Evolutionary conservation across 2,329 filamentous ascomycete species (phyloP).

Genomic region (Cercospora sesami): DNA sequence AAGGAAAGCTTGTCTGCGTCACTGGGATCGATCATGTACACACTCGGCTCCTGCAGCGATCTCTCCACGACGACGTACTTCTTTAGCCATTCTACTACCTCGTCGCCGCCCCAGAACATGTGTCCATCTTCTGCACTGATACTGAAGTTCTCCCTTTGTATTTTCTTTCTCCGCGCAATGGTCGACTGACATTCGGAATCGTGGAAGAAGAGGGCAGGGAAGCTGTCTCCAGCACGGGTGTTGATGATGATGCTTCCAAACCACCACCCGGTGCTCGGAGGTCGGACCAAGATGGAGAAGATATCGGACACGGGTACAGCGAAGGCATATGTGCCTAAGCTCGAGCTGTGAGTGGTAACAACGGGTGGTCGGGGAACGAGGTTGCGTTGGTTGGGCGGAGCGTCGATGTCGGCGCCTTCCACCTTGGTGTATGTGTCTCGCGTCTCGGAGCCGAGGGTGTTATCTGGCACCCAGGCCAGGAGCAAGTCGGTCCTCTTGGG

Average conservation of each 20-base stretch:
- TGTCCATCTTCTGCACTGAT: constrained; percentile 58
- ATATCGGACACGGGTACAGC: constrained; percentile 86
- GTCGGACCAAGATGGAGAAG: constrained; percentile 85
- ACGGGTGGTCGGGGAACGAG: constrained; percentile 90
- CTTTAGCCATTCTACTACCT: constrained; percentile 87
- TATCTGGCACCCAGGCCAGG: constrained; percentile 90
- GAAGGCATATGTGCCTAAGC: constrained; percentile 81
- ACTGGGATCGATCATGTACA: constrained; percentile 86
- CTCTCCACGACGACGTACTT: constrained; percentile 80
- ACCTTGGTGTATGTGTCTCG: constrained; percentile 88
- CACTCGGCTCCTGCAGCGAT: constrained; percentile 81
- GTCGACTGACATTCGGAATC: constrained; percentile 96
- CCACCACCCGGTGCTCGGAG: constrained; percentile 97
- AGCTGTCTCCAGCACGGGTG: constrained; percentile 83
- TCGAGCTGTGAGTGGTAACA: constrained; percentile 70
- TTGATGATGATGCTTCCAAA: constrained; percentile 96
- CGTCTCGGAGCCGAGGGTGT: constrained; percentile 73
- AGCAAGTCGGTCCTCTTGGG: constrained; percentile 69
- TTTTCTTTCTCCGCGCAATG: constrained; percentile 86
- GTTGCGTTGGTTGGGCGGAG: constrained; percentile 80
- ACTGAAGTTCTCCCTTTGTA: constrained; percentile 81
- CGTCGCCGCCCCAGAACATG: constrained; percentile 97
- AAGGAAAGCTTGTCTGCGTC: constrained; percentile 83
- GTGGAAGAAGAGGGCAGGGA: constrained; percentile 95
- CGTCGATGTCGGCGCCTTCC: constrained; percentile 77